These are phyloP conservation scores for Curvularia sp. DNA, from an alignment of 2,329 filamentous ascomycete species.

Conservation along the genomic window DNA sequence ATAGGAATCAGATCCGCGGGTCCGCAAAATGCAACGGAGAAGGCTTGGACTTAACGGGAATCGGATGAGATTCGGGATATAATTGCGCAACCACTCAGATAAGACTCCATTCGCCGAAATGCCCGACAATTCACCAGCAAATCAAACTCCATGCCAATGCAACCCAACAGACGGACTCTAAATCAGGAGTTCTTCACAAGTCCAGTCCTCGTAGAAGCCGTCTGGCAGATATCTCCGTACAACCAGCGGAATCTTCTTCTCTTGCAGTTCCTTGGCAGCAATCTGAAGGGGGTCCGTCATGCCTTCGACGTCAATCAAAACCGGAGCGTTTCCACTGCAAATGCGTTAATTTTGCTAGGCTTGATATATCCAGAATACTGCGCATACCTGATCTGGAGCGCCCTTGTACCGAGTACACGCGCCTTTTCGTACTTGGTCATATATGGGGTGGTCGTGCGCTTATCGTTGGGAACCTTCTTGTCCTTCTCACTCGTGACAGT, in stretches of 20 bases:
- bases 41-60: constrained; percentile 34
- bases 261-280: constrained; percentile 93
- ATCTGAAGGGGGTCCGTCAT: constrained; percentile 98
- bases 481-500: constrained; percentile 66
- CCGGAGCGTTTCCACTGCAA: constrained; percentile 91
- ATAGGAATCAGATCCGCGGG: constrained; percentile 42
- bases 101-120: constrained; percentile 47
- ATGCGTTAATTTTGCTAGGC: constrained; percentile 23
- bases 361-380: not conserved
- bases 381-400: constrained; percentile 89
- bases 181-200: constrained; percentile 86
- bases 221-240: constrained; percentile 95
- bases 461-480: constrained; percentile 89
- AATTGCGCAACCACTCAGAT: constrained; percentile 30
- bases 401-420: constrained; percentile 89
- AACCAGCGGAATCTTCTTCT: constrained; percentile 98
- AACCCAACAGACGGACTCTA: constrained; percentile 32
- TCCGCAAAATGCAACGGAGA: constrained; percentile 37
- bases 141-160: constrained; percentile 47
- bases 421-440: constrained; percentile 99
- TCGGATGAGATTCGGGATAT: constrained; percentile 48
- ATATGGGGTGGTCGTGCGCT: constrained; percentile 92
- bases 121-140: constrained; percentile 35
- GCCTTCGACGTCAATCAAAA: constrained; percentile 94
- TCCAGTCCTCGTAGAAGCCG: constrained; percentile 99